Evolutionary conservation across 768 basidiomycete species (phyloP).

Genomic region (Hericium coralloides): DNA sequence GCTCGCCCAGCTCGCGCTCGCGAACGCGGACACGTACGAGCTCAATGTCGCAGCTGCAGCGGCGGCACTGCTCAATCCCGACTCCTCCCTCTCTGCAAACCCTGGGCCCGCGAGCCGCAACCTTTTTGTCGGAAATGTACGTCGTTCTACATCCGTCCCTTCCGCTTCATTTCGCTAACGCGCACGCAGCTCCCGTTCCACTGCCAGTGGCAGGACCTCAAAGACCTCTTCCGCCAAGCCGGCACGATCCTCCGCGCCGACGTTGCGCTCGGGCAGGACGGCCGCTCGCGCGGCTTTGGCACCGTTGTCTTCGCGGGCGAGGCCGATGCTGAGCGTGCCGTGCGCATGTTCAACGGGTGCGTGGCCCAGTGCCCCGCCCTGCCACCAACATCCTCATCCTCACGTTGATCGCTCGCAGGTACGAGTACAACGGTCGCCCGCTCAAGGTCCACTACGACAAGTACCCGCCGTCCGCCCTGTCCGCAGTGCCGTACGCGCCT

Average conservation of each 20-base stretch:
- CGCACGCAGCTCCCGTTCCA: conserved; percentile 73
- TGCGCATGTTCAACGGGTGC: conserved; percentile 87
- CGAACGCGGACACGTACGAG: not conserved
- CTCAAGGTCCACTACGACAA: conserved; percentile 92
- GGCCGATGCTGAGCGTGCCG: conserved; percentile 75
- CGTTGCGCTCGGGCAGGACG: conserved; percentile 80
- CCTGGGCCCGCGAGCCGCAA: conserved; percentile 31
- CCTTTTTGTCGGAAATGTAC: conserved; percentile 84
- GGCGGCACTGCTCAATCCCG: too few relatives aligned
- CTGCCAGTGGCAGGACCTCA: conserved; percentile 96
- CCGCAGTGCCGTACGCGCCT: conserved; percentile 13
- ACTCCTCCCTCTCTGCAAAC: too few relatives aligned
- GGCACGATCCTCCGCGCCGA: conserved; percentile 89
- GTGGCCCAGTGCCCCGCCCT: conserved; percentile 13
- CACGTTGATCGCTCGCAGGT: conserved; percentile 36
- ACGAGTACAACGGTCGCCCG: conserved; percentile 78
- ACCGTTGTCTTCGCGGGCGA: conserved; percentile 84
- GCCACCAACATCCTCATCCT: too few relatives aligned
- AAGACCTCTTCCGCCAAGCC: conserved; percentile 88
- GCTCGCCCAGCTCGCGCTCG: not conserved
- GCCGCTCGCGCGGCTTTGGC: conserved; percentile 87
- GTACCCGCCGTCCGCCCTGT: conserved; percentile 37
- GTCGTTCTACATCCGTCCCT: conserved; percentile 19
- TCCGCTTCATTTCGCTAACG: not conserved
- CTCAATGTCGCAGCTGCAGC: too few relatives aligned